Evolutionary conservation across 768 basidiomycete genomes (phyloP), one percentile per base, ranked within the genome.

Genomic region (Dendrothele bispora): DNA sequence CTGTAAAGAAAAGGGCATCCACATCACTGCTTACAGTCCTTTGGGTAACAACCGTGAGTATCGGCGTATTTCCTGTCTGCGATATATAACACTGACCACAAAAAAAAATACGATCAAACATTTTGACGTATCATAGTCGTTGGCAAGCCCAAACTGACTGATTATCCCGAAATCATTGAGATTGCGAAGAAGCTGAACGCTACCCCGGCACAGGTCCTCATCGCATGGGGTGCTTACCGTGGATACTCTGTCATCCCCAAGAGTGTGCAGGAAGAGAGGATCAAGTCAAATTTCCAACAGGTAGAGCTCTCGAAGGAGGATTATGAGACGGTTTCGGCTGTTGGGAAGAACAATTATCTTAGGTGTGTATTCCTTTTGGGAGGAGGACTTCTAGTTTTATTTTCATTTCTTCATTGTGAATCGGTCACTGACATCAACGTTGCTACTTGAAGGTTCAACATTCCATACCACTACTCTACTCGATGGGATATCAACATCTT

Each of bases 191-290:
- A 72, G 57, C 73, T 86, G 28, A 69, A 70, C 27, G 85, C 82
- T 4, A 84, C 85, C 1, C 70, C 88, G 2, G 91, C 90, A 0
- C 88, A 94, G 64, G 85, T 94, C 29, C 74, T 94, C 46, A 69
- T 95, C 51, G 88, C 89, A 1, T 95, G 90, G 90, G 86, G 82
- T 11, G 78, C 67, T 29, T 62, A 83, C 55, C 78, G 89, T 34
- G 91, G 90, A 11, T 85, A 83, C 64, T 83, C 83, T 7, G 86
- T 93, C 52, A 90, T 93, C 57, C 91, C 91, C 15, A 93, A 94
- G 77, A 83, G 81, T 46, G 87, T 91, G 22, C 73, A 84, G 48
- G 73, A 84, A 59, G 79, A 71, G 3, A 86, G 87, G 32, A 85
- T 91, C 67, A 61, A 73, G 43, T 83, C 83, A 51, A 91, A 93